Percentiles rank a stretch among this genome's conserved stretches.
Conservation (phyloP, 1,139 yeast genomes). For the Sugiyamaella japonica region DNA sequence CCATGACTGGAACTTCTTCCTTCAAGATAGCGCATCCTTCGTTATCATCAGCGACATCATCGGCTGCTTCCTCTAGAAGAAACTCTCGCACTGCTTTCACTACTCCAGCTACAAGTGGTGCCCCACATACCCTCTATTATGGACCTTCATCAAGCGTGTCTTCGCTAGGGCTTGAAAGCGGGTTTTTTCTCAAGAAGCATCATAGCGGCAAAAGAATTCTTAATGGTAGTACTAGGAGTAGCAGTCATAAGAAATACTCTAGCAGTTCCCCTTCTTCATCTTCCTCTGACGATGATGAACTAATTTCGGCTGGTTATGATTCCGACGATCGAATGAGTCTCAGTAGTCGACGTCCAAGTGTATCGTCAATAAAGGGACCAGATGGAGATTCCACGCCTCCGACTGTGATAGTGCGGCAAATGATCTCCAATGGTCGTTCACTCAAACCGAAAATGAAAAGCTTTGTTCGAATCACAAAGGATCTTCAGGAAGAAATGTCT, state of each 20-base stretch:
- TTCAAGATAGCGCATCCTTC: constrained; percentile 4
- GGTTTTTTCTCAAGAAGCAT: constrained; percentile 18
- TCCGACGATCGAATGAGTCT: constrained; percentile 35
- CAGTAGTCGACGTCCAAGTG: constrained; percentile 29
- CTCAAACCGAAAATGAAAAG: constrained; percentile 37
- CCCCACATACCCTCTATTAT: constrained; percentile 24
- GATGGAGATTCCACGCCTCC: constrained; percentile 1
- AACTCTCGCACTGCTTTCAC: constrained; percentile 12
- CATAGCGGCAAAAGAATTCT: neutral
- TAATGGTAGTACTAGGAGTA: neutral
- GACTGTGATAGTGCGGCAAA: constrained; percentile 24
- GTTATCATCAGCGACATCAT: constrained; percentile 14
- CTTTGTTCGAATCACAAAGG: constrained; percentile 37
- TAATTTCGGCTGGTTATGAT: constrained; percentile 28
- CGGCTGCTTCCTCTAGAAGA: constrained; percentile 11
- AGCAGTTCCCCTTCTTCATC: constrained; percentile 22
- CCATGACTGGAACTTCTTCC: constrained; percentile 1
- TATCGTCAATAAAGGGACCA: constrained; percentile 4
- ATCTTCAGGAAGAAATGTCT: constrained; percentile 37
- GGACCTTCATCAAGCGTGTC: constrained; percentile 34
- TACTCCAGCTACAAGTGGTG: neutral
- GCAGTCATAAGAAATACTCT: neutral
- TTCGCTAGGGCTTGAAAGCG: constrained; percentile 31
- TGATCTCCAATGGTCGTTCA: constrained; percentile 28
- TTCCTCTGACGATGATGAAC: constrained; percentile 27